Conservation (phyloP, 164 flowering plant species). For the Protea cynaroides region DNA sequence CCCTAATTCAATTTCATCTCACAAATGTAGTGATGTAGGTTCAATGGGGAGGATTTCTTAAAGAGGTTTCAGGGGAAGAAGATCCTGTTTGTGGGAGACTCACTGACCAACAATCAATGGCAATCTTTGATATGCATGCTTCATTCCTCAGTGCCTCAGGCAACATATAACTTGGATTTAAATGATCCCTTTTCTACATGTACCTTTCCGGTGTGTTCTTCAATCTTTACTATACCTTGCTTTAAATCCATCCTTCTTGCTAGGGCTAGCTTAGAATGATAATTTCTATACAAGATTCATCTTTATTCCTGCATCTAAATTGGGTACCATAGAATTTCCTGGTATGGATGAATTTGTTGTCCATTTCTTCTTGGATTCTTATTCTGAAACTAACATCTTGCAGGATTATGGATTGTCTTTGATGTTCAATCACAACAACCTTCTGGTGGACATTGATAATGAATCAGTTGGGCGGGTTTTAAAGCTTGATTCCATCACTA, state of each 20-base stretch:
- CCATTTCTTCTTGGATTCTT: no score
- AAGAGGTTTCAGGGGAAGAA: slow-evolving; percentile 18
- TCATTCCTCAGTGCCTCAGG: slow-evolving; percentile 12
- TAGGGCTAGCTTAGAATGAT: no score
- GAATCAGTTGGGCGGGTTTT: not conserved
- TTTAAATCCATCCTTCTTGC: no score
- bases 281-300: no score
- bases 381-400: no score
- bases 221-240: not conserved
- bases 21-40: slow-evolving; percentile 8
- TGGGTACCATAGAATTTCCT: no score
- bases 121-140: slow-evolving; percentile 26
- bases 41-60: slow-evolving; percentile 18
- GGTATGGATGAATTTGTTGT: no score
- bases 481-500: not conserved
- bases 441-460: not conserved
- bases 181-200: slow-evolving; percentile 9
- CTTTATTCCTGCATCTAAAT: no score
- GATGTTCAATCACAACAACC: no score
- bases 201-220: slow-evolving; percentile 14
- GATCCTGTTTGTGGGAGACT: slow-evolving; percentile 30
- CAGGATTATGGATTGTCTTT: no score
- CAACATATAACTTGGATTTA: not conserved
- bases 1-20: not conserved
- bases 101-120: slow-evolving; percentile 22